Base-by-base conservation (phyloP, 345 rosid species). In the Limnanthes douglasii region DNA sequence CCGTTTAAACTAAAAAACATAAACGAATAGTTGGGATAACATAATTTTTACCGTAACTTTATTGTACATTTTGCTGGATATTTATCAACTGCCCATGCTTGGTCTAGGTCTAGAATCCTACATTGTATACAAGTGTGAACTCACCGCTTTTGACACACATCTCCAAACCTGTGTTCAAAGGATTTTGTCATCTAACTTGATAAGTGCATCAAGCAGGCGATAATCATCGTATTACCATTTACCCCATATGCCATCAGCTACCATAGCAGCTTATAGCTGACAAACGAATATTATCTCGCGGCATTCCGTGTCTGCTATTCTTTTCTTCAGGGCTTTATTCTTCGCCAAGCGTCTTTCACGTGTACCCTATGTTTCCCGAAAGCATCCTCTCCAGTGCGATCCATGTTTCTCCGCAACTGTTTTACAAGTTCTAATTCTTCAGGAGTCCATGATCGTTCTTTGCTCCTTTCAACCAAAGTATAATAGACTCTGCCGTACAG, bases 211-310 rank as follows among this genome's bases (percentile, higher is more conserved):
- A 34, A 78, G 14, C 50, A 82, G 61, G 19, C 35, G 60, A 20
- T 72, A 86, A 56, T 82, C 94, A 66, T 86, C 3, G 60, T 51
- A 36, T 82, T 84, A 5, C 59, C 59, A 94, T 93, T 78, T 43
- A 46, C 25, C 11, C 80, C 88, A 41, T 70, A 48, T 1, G 59
- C 53, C 16, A 82, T 82, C 83, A 86, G 48, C 5, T 78, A 65
- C 3, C 93, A 78, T 3, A 57, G 21, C 32, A 86, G 23, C 94
- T 78, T 44, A 82, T 61, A 0, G 75, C 73, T 27, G 42, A 59
- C 97, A 93, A 82, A 40, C 69, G 45, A 25, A 86, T 75, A 52
- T 75, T 75, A 41, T 86, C 93, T 13, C 73, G 53, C 15, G 70
- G 39, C 79, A 78, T 73, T 21, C 86, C 86, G 21, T 82, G 72